Evolutionary conservation across 2,329 filamentous ascomycete genomes (phyloP).

Genomic region (Tolypocladium amazonense): DNA sequence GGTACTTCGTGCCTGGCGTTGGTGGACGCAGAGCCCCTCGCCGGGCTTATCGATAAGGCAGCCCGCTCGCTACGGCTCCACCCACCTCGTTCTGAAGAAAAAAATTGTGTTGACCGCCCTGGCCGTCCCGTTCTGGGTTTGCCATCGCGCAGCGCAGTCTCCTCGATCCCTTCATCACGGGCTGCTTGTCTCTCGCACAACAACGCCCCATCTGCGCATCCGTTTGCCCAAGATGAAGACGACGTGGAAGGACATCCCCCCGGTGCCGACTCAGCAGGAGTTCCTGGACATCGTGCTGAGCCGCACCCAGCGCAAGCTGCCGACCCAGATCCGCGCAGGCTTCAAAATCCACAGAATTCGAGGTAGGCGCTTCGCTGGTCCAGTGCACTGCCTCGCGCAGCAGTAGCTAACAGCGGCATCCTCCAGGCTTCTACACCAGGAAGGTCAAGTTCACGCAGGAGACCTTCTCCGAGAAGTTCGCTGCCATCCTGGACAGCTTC

Average conservation of each 20-base stretch:
- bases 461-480: conserved; percentile 91
- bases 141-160: conserved; percentile 8
- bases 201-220: conserved; percentile 2
- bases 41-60: conserved; percentile 14
- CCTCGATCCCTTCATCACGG: conserved; percentile 3
- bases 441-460: conserved; percentile 98
- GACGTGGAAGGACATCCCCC: conserved; percentile 68
- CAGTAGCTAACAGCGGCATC: conserved; percentile 8
- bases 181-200: not conserved
- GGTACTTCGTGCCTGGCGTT: not conserved
- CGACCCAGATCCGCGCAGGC: conserved; percentile 88
- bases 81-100: conserved; percentile 13
- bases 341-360: conserved; percentile 93
- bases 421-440: conserved; percentile 76
- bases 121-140: conserved; percentile 8
- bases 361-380: conserved; percentile 21
- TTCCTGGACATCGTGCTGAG: conserved; percentile 97
- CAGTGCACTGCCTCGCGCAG: not conserved
- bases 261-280: conserved; percentile 85
- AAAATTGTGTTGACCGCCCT: conserved; percentile 21
- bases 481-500: conserved; percentile 83
- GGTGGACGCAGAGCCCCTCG: not conserved
- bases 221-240: conserved; percentile 43
- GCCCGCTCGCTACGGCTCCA: conserved; percentile 8
- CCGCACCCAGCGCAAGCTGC: conserved; percentile 82